Percentiles rank a stretch among this genome's conserved stretches.
Evolutionary conservation across 305 asterid genomes (phyloP).

Genomic region (Ilex paraguariensis): DNA sequence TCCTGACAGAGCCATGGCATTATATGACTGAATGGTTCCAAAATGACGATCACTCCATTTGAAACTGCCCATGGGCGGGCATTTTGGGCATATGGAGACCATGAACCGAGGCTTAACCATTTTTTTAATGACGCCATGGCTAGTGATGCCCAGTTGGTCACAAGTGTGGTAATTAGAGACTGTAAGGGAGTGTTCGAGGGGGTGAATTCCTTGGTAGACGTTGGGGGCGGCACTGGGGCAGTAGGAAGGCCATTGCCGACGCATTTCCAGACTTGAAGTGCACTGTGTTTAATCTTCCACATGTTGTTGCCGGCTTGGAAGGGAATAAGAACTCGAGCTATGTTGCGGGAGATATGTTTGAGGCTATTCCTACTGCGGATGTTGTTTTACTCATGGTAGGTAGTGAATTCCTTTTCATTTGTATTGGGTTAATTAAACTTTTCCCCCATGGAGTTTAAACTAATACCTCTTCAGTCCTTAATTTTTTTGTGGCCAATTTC

Average conservation of each 20-base stretch:
- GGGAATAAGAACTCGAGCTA: neutral
- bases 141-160: conserved; percentile 2
- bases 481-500: too few species aligned
- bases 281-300: conserved; percentile 10
- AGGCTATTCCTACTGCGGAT: too few species aligned
- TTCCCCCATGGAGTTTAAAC: too few species aligned
- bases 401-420: too few species aligned
- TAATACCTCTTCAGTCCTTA: too few species aligned
- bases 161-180: neutral
- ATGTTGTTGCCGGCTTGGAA: conserved; percentile 7
- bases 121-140: conserved; percentile 12
- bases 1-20: conserved; percentile 12
- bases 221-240: conserved; percentile 18
- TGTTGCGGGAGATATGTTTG: too few species aligned
- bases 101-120: neutral
- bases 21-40: conserved; percentile 13
- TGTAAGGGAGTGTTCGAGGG: conserved; percentile 11
- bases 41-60: conserved; percentile 5
- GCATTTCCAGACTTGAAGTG: conserved; percentile 5
- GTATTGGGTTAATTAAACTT: too few species aligned
- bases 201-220: conserved; percentile 5
- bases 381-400: too few species aligned
- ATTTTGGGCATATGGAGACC: conserved; percentile 6
- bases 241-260: conserved; percentile 11
- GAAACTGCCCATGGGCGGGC: conserved; percentile 6